These are phyloP conservation scores for Grammothele lineata DNA, from an alignment of 768 basidiomycete genomes.

Conservation along the genomic window DNA sequence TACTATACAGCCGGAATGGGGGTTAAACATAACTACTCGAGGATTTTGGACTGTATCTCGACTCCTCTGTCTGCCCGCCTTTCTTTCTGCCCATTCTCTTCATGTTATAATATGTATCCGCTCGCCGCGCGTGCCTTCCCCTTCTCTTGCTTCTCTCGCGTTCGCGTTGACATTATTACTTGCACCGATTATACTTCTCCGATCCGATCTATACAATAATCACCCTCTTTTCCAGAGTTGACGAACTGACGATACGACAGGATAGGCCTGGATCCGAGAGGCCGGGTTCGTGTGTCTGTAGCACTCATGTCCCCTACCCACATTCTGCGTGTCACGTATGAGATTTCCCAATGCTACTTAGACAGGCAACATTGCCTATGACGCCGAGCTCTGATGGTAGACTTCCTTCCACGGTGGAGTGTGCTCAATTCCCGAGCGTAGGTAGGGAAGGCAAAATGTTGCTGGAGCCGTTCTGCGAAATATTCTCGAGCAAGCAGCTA, in stretches of 20 bases:
- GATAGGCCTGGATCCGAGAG: slow-evolving; percentile 12
- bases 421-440: too few relatives aligned
- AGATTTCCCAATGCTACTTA: neutral
- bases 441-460: too few relatives aligned
- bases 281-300: slow-evolving; percentile 11
- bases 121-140: neutral
- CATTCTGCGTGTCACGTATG: neutral
- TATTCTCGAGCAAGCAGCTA: too few relatives aligned
- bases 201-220: slow-evolving; percentile 5
- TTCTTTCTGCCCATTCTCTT: neutral
- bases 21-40: neutral
- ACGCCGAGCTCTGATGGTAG: too few relatives aligned
- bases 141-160: neutral
- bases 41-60: neutral
- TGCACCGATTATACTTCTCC: neutral
- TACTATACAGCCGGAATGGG: slow-evolving; percentile 12
- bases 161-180: neutral
- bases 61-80: neutral
- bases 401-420: too few relatives aligned
- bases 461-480: too few relatives aligned
- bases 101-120: neutral
- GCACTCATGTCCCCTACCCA: neutral
- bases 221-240: slow-evolving; percentile 7
- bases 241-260: slow-evolving; percentile 23
- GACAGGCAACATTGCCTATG: too few relatives aligned